Conservation (phyloP, 2,329 filamentous ascomycete genomes). For the Cadophora sp. region DNA sequence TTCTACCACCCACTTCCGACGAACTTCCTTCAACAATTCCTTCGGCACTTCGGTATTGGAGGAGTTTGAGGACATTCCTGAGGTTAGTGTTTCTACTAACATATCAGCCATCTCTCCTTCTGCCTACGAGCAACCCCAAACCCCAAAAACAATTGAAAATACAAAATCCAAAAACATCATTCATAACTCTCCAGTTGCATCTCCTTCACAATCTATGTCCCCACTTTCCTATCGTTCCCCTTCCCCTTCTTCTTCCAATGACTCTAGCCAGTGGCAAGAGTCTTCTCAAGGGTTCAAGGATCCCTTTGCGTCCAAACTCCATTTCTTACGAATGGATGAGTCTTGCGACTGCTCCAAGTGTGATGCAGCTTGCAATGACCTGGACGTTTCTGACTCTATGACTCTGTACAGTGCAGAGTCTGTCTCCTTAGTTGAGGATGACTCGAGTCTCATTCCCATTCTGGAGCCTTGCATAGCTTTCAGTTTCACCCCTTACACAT, state of each 20-base stretch:
- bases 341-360: constrained; percentile 6
- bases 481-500: background rate
- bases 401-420: constrained; percentile 5
- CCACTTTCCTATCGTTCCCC: background rate
- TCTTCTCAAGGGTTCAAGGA: background rate
- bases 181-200: background rate
- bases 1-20: background rate
- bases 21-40: background rate
- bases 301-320: background rate
- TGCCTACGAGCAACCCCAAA: constrained; percentile 8
- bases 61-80: background rate
- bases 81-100: constrained; percentile 5
- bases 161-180: constrained; percentile 3
- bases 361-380: background rate
- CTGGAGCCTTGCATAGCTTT: constrained; percentile 4
- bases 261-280: constrained; percentile 2
- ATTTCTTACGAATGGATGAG: background rate
- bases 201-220: constrained; percentile 5
- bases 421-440: constrained; percentile 1
- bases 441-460: constrained; percentile 8
- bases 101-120: background rate
- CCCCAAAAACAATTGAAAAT: constrained; percentile 10
- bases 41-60: constrained; percentile 11
- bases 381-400: background rate
- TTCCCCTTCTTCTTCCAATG: background rate